Conservation (phyloP, 108 stramenopile genomes). For the Nitzschia sp. region DNA sequence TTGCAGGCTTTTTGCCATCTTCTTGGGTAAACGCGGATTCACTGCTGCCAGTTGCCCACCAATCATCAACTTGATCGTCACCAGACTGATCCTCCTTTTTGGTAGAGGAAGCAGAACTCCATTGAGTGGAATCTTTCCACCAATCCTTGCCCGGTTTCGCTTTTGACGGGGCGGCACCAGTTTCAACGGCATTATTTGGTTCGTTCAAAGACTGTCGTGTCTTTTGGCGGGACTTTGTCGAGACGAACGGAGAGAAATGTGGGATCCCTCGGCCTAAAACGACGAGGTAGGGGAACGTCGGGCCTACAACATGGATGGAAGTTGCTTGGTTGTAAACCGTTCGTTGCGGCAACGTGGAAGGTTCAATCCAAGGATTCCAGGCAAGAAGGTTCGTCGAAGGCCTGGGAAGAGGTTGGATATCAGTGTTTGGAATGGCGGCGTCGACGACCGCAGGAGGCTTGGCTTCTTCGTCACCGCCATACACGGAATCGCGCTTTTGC, state of each 20-base stretch:
- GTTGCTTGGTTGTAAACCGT: conserved; percentile 28
- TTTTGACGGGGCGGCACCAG: background rate
- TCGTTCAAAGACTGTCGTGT: background rate
- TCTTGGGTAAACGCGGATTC: background rate
- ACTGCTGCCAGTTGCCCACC: background rate
- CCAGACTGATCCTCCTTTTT: background rate
- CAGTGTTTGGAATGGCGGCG: conserved; percentile 5
- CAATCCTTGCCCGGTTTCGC: background rate
- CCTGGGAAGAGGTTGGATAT: background rate
- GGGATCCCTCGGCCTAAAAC: conserved; percentile 36
- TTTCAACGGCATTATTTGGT: background rate
- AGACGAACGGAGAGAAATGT: background rate
- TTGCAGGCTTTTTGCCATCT: background rate
- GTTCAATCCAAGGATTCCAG: conserved; percentile 37
- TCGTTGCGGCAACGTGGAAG: conserved; percentile 28
- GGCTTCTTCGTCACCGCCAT: background rate
- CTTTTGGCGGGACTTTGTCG: background rate
- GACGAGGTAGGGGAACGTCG: conserved; percentile 17
- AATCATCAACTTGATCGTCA: background rate
- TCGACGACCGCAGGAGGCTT: background rate
- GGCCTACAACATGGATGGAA: conserved; percentile 1
- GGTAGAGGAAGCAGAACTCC: background rate
- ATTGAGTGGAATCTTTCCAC: background rate
- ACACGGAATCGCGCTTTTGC: background rate
- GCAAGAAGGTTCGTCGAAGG: background rate